Percentiles rank a stretch among this genome's conserved stretches.
Conservation (phyloP, 2,329 filamentous ascomycete species). For the Ceratocystis ficicola region DNA sequence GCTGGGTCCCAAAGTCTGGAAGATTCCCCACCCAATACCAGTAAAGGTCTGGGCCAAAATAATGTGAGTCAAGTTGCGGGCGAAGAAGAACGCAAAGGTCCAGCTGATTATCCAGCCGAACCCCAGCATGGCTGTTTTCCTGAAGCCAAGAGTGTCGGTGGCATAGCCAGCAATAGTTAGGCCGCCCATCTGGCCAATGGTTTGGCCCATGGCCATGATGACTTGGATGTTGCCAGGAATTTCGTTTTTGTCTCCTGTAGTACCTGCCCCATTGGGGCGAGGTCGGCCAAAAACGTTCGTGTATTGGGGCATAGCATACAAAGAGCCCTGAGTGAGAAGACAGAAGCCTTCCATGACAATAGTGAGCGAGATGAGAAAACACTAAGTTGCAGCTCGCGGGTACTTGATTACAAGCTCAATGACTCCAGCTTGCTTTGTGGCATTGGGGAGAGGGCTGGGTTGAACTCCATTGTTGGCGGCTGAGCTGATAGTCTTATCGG, state of each 20-base stretch:
- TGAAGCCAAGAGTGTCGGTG: constrained; percentile 33
- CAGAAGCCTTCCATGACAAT: constrained; percentile 23
- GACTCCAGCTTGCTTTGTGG: constrained; percentile 3
- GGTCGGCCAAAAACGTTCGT: constrained; percentile 27
- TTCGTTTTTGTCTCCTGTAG: constrained; percentile 27
- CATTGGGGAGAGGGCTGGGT: background rate
- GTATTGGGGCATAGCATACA: constrained; percentile 28
- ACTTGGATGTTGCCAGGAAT: constrained; percentile 38
- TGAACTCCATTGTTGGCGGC: background rate
- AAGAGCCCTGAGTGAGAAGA: constrained; percentile 20
- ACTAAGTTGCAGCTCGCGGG: constrained; percentile 20
- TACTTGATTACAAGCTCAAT: constrained; percentile 14
- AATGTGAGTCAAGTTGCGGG: constrained; percentile 29
- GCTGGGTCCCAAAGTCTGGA: constrained; percentile 33
- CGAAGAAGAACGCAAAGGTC: constrained; percentile 36
- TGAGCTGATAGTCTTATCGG: background rate
- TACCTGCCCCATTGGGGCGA: constrained; percentile 17
- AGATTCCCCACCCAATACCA: constrained; percentile 33
- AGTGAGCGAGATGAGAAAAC: constrained; percentile 22
- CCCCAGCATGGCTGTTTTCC: constrained; percentile 32
- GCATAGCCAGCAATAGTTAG: constrained; percentile 34
- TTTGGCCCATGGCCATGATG: constrained; percentile 33
- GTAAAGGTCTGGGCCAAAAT: constrained; percentile 33
- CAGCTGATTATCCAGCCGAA: constrained; percentile 30
- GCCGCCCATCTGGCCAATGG: constrained; percentile 37